A percentile compares a stretch with the other conserved stretches of the same genome.
Conservation (phyloP, 2,329 filamentous ascomycete species). For the Ascosphaera aggregata region DNA sequence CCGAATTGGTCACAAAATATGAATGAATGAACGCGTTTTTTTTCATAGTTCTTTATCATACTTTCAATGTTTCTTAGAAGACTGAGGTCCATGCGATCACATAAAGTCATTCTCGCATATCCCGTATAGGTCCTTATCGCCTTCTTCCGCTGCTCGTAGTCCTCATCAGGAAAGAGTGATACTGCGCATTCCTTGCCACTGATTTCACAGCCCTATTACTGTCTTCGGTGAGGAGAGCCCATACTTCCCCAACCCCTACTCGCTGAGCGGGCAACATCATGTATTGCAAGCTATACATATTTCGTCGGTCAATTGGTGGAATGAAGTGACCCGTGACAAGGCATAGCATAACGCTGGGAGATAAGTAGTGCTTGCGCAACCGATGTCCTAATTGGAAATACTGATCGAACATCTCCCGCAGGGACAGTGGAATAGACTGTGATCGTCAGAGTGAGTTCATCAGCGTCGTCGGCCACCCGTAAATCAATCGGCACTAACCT, state of each 20-base stretch:
- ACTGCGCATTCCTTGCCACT: too few relatives aligned
- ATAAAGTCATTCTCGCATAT: too few relatives aligned
- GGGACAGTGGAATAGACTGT: conserved; percentile 67
- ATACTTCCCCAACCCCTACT: conserved; percentile 64
- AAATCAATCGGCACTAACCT: conserved; percentile 39
- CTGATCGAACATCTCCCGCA: conserved; percentile 89
- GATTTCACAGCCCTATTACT: conserved; percentile 10
- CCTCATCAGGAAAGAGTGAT: too few relatives aligned
- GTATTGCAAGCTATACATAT: conserved; percentile 90
- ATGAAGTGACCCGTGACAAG: conserved; percentile 81
- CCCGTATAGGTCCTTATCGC: too few relatives aligned
- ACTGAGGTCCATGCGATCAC: too few relatives aligned
- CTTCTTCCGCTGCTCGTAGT: too few relatives aligned
- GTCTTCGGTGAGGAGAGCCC: conserved; percentile 42
- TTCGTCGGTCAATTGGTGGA: conserved; percentile 81
- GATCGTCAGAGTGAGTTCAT: conserved; percentile 4
- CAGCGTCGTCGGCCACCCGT: too few relatives aligned
- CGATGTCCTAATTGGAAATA: conserved; percentile 89
- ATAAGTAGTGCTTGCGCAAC: conserved; percentile 86
- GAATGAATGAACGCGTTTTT: too few relatives aligned
- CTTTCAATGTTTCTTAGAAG: too few relatives aligned
- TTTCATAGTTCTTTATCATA: too few relatives aligned
- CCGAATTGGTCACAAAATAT: too few relatives aligned
- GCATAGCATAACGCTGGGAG: conserved; percentile 66
- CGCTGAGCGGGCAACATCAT: conserved; percentile 80